phyloP scores from a whole-genome alignment of 495 filamentous ascomycete species.

The Schizothecium vesticola region DNA sequence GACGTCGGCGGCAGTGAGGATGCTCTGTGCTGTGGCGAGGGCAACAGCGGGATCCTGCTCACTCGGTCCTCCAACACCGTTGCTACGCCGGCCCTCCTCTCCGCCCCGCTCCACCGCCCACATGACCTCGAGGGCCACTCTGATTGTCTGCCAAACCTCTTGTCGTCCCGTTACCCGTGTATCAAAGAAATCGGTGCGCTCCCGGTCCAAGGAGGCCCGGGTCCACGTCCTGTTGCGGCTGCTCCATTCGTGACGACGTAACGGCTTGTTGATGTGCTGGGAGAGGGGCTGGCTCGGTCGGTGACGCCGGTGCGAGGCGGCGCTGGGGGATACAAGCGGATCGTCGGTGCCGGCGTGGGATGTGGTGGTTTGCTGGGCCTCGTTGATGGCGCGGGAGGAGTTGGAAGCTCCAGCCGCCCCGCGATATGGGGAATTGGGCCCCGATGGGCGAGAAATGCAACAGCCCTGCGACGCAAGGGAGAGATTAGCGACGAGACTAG shows the following conservation, averaged over 20 bases:
- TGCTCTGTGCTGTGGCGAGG: slow-evolving; percentile 69
- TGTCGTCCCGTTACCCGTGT: slow-evolving; percentile 70
- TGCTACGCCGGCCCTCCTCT: slow-evolving; percentile 17
- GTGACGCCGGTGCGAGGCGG: slow-evolving; percentile 17
- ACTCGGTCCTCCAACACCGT: slow-evolving; percentile 19
- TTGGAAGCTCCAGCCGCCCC: slow-evolving; percentile 32
- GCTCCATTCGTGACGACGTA: slow-evolving; percentile 45
- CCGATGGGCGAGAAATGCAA: slow-evolving; percentile 42
- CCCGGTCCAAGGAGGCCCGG: slow-evolving; percentile 35
- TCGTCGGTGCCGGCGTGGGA: slow-evolving; percentile 18
- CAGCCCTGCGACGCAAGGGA: slow-evolving; percentile 35
- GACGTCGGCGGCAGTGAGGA: slow-evolving; percentile 70
- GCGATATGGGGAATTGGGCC: slow-evolving; percentile 40
- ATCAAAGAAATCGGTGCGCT: slow-evolving; percentile 68
- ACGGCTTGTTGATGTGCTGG: slow-evolving; percentile 47
- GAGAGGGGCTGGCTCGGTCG: slow-evolving; percentile 22
- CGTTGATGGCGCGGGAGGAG: slow-evolving; percentile 43
- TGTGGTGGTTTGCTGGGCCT: slow-evolving; percentile 17
- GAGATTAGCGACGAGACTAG: background rate
- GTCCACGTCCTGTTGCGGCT: slow-evolving; percentile 44
- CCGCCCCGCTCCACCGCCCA: slow-evolving; percentile 37
- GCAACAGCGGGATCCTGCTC: slow-evolving; percentile 31
- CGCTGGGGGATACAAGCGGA: slow-evolving; percentile 10
- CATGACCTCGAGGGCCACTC: slow-evolving; percentile 58
- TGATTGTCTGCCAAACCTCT: slow-evolving; percentile 75